Evolutionary conservation across 352 stramenopile genomes (phyloP), one percentile per base, ranked within the genome.

Genomic region (Globisporangium echinulatum): DNA sequence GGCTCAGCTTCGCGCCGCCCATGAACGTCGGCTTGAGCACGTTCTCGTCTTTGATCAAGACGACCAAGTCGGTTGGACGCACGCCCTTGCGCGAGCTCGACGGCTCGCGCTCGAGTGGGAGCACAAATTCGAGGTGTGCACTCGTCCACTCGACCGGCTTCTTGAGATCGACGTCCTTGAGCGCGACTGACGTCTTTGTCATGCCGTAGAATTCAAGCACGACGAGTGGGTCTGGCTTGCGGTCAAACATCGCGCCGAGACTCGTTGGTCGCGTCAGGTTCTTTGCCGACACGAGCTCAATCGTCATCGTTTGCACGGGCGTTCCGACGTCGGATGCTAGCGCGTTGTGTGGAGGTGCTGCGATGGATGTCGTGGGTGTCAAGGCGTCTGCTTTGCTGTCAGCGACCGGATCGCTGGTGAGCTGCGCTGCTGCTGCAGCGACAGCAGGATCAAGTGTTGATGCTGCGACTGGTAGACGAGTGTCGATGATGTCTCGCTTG

Each of bases 101-200:
- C 7, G 46, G 49, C 3, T 57, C 25, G 1, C 47, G 5, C 5
- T 48, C 38, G 4, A 14, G 40, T 1, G 67, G 62, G 15, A 80
- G 54, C 9, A 73, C 65, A 53, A 78, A 74, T 43, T 9, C 46
- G 7, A 76, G 39, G 8, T 55, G 56, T 17, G 43, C 33, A 10
- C 63, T 47, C 1, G 42, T 68, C 69, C 68, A 76, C 8, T 64
- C 55, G 3, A 81, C 52, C 0, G 60, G 44, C 37, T 78, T 71
- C 62, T 74, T 78, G n/a, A 72, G 44, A 54, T 81, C 68, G 1
- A 76, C 64, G 39, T 78, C 63, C 25, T 76, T 77, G 25, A 78
- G 47, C 8, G 63, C 49, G 2, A 54, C 38, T 11, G 58, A 71
- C 4, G 52, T 48, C 54, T 66, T 71, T 0, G 55, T 36, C 2